A percentile compares a stretch with the other conserved stretches of the same genome.
These are phyloP conservation scores for Pelargonium citronellum DNA, from an alignment of 441 rosid species.

Conservation along the genomic window DNA sequence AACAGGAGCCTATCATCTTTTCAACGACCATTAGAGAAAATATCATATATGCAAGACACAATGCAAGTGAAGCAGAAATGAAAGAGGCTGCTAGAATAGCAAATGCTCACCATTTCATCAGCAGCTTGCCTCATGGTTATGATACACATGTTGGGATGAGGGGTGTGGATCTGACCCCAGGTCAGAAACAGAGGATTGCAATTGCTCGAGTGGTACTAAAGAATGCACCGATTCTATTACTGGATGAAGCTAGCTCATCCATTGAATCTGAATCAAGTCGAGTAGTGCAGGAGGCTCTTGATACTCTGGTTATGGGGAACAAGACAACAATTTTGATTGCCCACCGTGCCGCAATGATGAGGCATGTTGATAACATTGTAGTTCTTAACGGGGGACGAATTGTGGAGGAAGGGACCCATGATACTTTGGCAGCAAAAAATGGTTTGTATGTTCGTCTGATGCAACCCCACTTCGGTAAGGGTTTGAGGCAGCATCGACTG, in stretches of 20 bases:
- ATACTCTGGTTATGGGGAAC: slow-evolving; percentile 90
- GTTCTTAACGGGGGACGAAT: slow-evolving; percentile 91
- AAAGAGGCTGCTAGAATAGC: slow-evolving; percentile 99
- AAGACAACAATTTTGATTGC: slow-evolving; percentile 91
- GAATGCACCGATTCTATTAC: slow-evolving; percentile 83
- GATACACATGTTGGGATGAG: slow-evolving; percentile 95
- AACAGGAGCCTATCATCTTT: slow-evolving; percentile 93
- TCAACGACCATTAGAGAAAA: slow-evolving; percentile 90
- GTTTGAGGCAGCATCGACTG: slow-evolving; percentile 81
- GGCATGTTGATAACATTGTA: slow-evolving; percentile 90
- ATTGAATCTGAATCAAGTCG: slow-evolving; percentile 94
- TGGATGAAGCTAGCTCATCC: slow-evolving; percentile 92
- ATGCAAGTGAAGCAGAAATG: slow-evolving; percentile 92
- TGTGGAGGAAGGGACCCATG: slow-evolving; percentile 90
- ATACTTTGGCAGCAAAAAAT: slow-evolving; percentile 68
- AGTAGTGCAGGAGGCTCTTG: slow-evolving; percentile 95
- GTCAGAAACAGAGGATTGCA: slow-evolving; percentile 95
- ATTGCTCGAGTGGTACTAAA: slow-evolving; percentile 89
- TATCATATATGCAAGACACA: slow-evolving; percentile 92
- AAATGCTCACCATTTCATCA: slow-evolving; percentile 97
- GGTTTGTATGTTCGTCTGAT: slow-evolving; percentile 88
- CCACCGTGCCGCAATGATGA: slow-evolving; percentile 92
- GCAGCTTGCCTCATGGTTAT: slow-evolving; percentile 94
- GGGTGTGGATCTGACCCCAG: slow-evolving; percentile 89
- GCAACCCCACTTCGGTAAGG: slow-evolving; percentile 95